phyloP scores from a whole-genome alignment of 2,329 filamentous ascomycete genomes.

The Ophiostoma himal-ulmi region DNA sequence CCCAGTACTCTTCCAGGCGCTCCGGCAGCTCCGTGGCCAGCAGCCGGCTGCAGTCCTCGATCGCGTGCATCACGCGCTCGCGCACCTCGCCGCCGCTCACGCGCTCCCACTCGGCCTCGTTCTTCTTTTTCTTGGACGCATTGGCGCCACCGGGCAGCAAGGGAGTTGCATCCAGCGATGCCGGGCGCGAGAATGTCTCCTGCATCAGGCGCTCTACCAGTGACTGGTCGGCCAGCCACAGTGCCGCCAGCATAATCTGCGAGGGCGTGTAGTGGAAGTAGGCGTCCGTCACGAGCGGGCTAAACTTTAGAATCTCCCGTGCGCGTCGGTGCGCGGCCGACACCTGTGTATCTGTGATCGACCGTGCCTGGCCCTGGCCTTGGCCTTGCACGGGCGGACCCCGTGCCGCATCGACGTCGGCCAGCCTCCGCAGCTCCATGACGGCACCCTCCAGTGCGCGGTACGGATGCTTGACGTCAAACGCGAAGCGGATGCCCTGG shows the following conservation, averaged over 20 bases:
- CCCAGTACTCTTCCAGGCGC: slow-evolving; percentile 50
- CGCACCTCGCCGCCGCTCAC: slow-evolving; percentile 32
- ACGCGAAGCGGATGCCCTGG: slow-evolving; percentile 86
- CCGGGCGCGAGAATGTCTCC: slow-evolving; percentile 33
- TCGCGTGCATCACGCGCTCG: slow-evolving; percentile 45
- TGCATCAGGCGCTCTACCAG: slow-evolving; percentile 49
- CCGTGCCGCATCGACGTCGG: slow-evolving; percentile 48
- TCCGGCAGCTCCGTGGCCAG: slow-evolving; percentile 53
- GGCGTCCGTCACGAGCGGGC: slow-evolving; percentile 82
- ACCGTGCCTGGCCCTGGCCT: background rate
- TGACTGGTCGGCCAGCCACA: slow-evolving; percentile 67
- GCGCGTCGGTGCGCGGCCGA: slow-evolving; percentile 62
- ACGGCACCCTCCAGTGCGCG: slow-evolving; percentile 79
- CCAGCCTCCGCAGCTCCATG: slow-evolving; percentile 69
- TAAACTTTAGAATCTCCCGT: slow-evolving; percentile 67
- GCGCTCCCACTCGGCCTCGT: slow-evolving; percentile 27
- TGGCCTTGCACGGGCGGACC: slow-evolving; percentile 19
- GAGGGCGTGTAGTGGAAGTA: slow-evolving; percentile 95
- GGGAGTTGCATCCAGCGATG: slow-evolving; percentile 27
- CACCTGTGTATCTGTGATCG: slow-evolving; percentile 21
- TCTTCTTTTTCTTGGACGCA: slow-evolving; percentile 25
- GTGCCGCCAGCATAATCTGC: slow-evolving; percentile 83
- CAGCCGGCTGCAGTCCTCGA: slow-evolving; percentile 49
- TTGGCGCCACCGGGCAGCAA: slow-evolving; percentile 21
- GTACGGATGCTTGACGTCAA: slow-evolving; percentile 88